These are phyloP conservation scores for Amyloporia xantha DNA, from an alignment of 768 basidiomycete species.

Conservation along the genomic window DNA sequence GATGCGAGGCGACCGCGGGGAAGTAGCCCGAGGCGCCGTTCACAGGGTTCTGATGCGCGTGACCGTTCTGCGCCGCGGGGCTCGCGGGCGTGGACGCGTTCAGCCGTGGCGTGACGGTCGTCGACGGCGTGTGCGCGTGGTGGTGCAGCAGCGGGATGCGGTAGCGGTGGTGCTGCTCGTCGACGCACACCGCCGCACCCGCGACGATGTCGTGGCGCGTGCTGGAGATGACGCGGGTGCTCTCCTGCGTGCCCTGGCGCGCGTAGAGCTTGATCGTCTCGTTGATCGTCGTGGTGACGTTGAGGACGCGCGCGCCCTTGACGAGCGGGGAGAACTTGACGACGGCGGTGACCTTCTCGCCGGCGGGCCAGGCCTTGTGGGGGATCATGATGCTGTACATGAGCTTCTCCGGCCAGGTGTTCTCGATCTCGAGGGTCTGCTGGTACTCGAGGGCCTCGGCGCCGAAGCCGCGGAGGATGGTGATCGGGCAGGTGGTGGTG, in stretches of 20 bases:
- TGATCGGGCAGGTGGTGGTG: slow-evolving; percentile 52
- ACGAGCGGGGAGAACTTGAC: slow-evolving; percentile 83
- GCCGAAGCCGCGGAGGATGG: slow-evolving; percentile 66
- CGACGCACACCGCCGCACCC: slow-evolving; percentile 39
- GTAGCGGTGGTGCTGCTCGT: slow-evolving; percentile 25
- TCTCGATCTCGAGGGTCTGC: slow-evolving; percentile 92
- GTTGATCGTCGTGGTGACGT: slow-evolving; percentile 60
- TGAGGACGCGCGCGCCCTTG: slow-evolving; percentile 75
- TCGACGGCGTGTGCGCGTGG: slow-evolving; percentile 8
- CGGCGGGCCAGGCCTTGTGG: slow-evolving; percentile 93
- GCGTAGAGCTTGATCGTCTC: slow-evolving; percentile 64
- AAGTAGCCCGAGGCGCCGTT: slow-evolving; percentile 12
- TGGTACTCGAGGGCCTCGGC: slow-evolving; percentile 90
- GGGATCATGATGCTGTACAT: slow-evolving; percentile 94
- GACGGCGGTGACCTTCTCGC: slow-evolving; percentile 73
- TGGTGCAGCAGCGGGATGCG: slow-evolving; percentile 18
- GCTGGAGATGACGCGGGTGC: slow-evolving; percentile 52
- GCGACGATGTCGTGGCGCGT: slow-evolving; percentile 62
- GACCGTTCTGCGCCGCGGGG: slow-evolving; percentile 4
- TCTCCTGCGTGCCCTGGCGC: slow-evolving; percentile 51
- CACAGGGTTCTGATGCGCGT: not conserved
- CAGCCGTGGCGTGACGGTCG: not conserved
- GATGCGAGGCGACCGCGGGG: slow-evolving; percentile 9
- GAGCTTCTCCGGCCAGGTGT: slow-evolving; percentile 95
- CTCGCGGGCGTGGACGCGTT: not conserved